A percentile compares a stretch with the other conserved stretches of the same genome.
Conservation (phyloP, 176 grass and related monocot genomes). For the Carex scoparia region DNA sequence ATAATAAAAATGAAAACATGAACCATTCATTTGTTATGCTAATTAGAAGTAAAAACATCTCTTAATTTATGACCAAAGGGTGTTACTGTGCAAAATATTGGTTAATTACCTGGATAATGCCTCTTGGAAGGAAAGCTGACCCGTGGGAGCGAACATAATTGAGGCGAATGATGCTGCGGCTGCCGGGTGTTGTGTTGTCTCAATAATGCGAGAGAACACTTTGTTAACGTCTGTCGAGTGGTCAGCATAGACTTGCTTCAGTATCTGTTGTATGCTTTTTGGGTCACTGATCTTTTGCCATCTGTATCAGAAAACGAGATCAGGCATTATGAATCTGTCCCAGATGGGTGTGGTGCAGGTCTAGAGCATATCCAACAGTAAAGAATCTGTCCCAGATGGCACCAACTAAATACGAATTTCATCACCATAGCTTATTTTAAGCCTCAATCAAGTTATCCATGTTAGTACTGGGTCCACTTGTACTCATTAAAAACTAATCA, state of each 20-base stretch:
- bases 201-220: conserved; percentile 80
- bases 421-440: background rate
- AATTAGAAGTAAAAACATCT: background rate
- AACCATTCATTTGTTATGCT: background rate
- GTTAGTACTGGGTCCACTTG: background rate
- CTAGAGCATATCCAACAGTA: background rate
- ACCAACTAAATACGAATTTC: background rate
- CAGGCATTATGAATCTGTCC: background rate
- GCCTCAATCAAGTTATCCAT: background rate
- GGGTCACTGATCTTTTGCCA: conserved; percentile 96
- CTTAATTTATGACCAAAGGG: background rate
- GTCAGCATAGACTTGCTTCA: conserved; percentile 95
- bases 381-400: background rate
- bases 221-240: conserved; percentile 84
- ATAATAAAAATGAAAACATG: background rate
- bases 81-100: background rate
- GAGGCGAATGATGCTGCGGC: conserved; percentile 93
- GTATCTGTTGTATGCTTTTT: conserved; percentile 63
- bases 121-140: conserved; percentile 73
- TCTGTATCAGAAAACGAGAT: conserved; percentile 37
- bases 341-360: background rate
- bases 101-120: conserved; percentile 44
- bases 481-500: background rate
- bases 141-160: conserved; percentile 90
- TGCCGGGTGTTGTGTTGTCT: conserved; percentile 85